Evolutionary conservation across 208 protist species (phyloP).

Genomic region (Tetramitus jugosus): DNA sequence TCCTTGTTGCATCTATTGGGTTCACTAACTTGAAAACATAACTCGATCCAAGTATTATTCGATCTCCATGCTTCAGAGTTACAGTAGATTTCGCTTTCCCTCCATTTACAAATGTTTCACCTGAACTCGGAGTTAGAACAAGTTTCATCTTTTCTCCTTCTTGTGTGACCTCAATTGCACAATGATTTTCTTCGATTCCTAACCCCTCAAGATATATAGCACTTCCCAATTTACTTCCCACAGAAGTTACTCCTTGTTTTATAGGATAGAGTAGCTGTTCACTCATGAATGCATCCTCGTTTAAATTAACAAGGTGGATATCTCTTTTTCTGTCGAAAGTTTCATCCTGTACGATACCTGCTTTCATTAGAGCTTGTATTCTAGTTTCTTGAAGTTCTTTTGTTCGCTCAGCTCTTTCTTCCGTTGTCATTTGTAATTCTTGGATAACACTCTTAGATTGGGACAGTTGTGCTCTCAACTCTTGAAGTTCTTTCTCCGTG

Average conservation of each 20-base stretch:
- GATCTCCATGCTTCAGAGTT: background rate
- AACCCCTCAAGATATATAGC: no score
- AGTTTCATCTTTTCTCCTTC: no score
- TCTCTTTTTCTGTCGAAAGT: background rate
- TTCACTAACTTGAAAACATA: background rate
- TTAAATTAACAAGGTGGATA: background rate
- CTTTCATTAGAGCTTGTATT: background rate
- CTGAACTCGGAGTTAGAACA: no score
- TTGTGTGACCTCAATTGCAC: no score
- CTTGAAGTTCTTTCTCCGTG: slow-evolving; percentile 5
- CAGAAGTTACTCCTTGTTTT: background rate
- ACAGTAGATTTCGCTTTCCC: no score
- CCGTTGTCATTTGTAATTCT: slow-evolving; percentile 17
- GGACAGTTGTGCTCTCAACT: background rate
- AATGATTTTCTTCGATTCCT: no score
- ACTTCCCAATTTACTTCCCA: no score
- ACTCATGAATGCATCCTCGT: slow-evolving; percentile 1
- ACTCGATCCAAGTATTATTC: background rate
- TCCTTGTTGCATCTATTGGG: background rate
- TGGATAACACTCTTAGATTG: slow-evolving; percentile 9
- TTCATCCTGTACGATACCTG: background rate
- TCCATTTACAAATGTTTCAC: no score
- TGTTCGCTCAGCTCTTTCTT: slow-evolving; percentile 16
- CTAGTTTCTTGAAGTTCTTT: background rate
- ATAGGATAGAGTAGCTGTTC: background rate